A percentile compares a stretch with the other conserved stretches of the same genome.
phyloP scores from a whole-genome alignment of 495 filamentous ascomycete genomes.

The Talaromyces borbonicus region DNA sequence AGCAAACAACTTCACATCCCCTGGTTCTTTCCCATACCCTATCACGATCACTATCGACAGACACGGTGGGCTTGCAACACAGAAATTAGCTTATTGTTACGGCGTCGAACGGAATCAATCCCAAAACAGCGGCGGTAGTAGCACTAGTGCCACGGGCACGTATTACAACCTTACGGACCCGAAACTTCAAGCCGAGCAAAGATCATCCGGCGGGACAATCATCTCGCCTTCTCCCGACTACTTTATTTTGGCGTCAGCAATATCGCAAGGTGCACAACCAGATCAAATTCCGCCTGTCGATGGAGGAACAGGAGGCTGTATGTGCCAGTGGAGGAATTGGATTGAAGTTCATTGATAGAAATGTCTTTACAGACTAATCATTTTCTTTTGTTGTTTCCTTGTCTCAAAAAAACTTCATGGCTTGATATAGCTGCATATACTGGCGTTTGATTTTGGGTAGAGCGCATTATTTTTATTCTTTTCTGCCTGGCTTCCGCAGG shows the following conservation, averaged over 20 bases:
- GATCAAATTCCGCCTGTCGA: constrained; percentile 41
- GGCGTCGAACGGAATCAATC: constrained; percentile 37
- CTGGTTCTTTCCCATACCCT: constrained; percentile 78
- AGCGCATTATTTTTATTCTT: not conserved
- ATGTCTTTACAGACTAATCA: too few species aligned
- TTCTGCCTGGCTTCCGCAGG: not conserved
- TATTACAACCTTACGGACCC: constrained; percentile 41
- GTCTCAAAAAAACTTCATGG: too few species aligned
- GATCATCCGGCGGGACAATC: constrained; percentile 47
- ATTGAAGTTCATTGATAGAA: constrained; percentile 9
- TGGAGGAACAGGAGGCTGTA: constrained; percentile 65
- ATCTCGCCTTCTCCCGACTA: constrained; percentile 48
- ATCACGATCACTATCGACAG: constrained; percentile 73
- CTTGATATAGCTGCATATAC: too few species aligned
- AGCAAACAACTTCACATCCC: constrained; percentile 45
- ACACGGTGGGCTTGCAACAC: constrained; percentile 53
- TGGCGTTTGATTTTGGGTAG: too few species aligned
- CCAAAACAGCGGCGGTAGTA: not conserved
- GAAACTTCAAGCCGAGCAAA: constrained; percentile 48
- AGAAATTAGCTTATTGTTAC: constrained; percentile 67
- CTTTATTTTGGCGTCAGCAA: constrained; percentile 23
- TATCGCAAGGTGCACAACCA: constrained; percentile 14
- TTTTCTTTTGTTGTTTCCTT: too few species aligned
- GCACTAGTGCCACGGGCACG: constrained; percentile 13
- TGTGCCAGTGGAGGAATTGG: constrained; percentile 67